Evolutionary conservation across 352 stramenopile species (phyloP), one percentile per base, ranked within the genome.

Genomic region (Pilasporangium apinafurcum): DNA sequence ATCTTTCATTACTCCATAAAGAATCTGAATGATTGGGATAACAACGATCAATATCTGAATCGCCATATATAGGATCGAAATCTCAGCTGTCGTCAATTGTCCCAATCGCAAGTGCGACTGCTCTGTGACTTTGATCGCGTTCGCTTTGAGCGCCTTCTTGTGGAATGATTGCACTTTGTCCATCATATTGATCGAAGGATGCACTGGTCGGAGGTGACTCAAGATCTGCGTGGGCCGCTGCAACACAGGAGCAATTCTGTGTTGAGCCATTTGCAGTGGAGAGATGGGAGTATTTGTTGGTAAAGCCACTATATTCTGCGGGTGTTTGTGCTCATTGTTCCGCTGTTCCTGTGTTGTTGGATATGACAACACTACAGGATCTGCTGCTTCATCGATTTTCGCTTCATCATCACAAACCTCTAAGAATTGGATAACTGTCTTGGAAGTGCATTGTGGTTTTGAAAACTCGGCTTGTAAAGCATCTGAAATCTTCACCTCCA

Each of bases 71-170:
- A 73, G 36, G 14, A 37, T 5, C 7, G 44, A 49, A 28, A 72
- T 59, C 16, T 72, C 50, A 2, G 37, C 44, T 4, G 42, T 47
- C 7, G 45, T 25, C 13, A 72, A 36, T 1, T 36, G 58, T 4
- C 62, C 44, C 4, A 69, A 42, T 25, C 63, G 68, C 24, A 69
- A 40, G 16, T 66, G 53, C 4, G 44, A 69, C 14, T 51, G 37
- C 32, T 56, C 37, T 8, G 24, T 20, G 21, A 41, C 28, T 31
- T 38, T 48, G 29, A 53, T 26, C 16, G 51, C 46, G 14, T 57
- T 64, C 4, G 17, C 22, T 51, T 67, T 67, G 34, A 67, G 58
- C 0, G 50, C 49, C 32, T 56, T 64, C 44, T 61, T 67, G 44
- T 67, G 45, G 37, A 64, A 59, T 17, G 48, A 43, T 8, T 18